These are phyloP conservation scores for Chaetomium fimeti DNA, from an alignment of 495 filamentous ascomycete species.

Conservation along the genomic window DNA sequence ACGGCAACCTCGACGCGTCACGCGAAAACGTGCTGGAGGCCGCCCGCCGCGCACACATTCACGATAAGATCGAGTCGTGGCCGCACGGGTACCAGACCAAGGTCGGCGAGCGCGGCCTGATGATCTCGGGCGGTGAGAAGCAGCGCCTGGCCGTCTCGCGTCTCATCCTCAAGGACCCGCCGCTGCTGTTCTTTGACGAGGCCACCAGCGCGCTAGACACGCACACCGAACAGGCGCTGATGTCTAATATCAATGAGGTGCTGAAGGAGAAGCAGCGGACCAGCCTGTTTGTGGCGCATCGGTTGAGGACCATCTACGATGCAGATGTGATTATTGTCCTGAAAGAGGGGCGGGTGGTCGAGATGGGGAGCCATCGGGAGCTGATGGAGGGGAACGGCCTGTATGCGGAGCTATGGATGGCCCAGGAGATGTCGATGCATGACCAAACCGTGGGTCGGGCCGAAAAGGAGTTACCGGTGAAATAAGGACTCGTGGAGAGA, in stretches of 20 bases:
- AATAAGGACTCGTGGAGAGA: too few species aligned
- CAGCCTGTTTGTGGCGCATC: slow-evolving; percentile 90
- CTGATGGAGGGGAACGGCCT: slow-evolving; percentile 76
- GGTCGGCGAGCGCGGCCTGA: slow-evolving; percentile 94
- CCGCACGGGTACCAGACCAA: slow-evolving; percentile 88
- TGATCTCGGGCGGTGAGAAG: slow-evolving; percentile 97
- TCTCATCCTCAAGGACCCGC: slow-evolving; percentile 86
- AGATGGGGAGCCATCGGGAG: slow-evolving; percentile 81
- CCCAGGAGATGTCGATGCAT: slow-evolving; percentile 36
- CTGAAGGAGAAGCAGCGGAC: slow-evolving; percentile 84
- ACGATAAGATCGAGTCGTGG: slow-evolving; percentile 73
- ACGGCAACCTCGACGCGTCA: slow-evolving; percentile 81
- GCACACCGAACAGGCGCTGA: slow-evolving; percentile 87
- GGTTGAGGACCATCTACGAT: slow-evolving; percentile 89
- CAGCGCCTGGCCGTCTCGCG: slow-evolving; percentile 87
- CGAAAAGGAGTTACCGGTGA: too few species aligned
- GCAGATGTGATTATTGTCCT: slow-evolving; percentile 93
- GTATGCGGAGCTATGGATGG: slow-evolving; percentile 83
- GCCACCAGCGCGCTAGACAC: slow-evolving; percentile 96
- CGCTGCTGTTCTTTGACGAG: slow-evolving; percentile 94
- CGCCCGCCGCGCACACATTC: slow-evolving; percentile 76
- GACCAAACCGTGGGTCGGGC: not conserved
- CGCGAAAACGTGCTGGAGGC: slow-evolving; percentile 70
- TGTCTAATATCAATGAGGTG: slow-evolving; percentile 93
- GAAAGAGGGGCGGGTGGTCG: slow-evolving; percentile 76